Conservation (phyloP, 2,329 filamentous ascomycete species). For the Penicillium rolfsii region DNA sequence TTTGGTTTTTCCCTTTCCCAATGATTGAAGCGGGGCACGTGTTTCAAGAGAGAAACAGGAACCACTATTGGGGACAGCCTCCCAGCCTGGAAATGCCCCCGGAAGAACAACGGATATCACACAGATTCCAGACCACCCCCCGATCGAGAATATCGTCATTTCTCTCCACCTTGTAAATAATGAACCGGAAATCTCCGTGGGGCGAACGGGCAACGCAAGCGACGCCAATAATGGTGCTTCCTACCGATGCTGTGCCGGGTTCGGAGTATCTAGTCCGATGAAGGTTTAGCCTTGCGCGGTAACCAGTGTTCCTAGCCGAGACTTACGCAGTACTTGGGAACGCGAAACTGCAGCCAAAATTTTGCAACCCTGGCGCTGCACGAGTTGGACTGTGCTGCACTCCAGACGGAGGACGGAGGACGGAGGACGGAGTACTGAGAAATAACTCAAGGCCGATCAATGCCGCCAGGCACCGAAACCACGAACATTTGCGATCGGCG, state of each 20-base stretch:
- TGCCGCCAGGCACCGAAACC: slow-evolving; percentile 7
- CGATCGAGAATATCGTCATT: slow-evolving; percentile 22
- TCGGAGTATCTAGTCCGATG: slow-evolving; percentile 7
- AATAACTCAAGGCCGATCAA: slow-evolving; percentile 11
- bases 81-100: background rate
- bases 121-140: background rate
- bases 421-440: background rate
- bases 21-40: background rate
- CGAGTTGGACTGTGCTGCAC: background rate
- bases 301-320: slow-evolving; percentile 12
- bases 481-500: slow-evolving; percentile 19
- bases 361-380: slow-evolving; percentile 11
- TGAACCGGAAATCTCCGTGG: slow-evolving; percentile 21
- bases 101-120: slow-evolving; percentile 1
- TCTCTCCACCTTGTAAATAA: slow-evolving; percentile 25
- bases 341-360: slow-evolving; percentile 2
- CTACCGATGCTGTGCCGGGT: slow-evolving; percentile 17
- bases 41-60: background rate
- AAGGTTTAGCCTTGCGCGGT: slow-evolving; percentile 14
- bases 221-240: slow-evolving; percentile 14
- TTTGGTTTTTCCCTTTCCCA: background rate
- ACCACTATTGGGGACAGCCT: background rate
- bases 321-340: slow-evolving; percentile 1
- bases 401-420: background rate
- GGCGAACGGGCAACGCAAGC: slow-evolving; percentile 12